Evolutionary conservation across 1,139 yeast species (phyloP).

Genomic region (Kodamaea suecica): DNA sequence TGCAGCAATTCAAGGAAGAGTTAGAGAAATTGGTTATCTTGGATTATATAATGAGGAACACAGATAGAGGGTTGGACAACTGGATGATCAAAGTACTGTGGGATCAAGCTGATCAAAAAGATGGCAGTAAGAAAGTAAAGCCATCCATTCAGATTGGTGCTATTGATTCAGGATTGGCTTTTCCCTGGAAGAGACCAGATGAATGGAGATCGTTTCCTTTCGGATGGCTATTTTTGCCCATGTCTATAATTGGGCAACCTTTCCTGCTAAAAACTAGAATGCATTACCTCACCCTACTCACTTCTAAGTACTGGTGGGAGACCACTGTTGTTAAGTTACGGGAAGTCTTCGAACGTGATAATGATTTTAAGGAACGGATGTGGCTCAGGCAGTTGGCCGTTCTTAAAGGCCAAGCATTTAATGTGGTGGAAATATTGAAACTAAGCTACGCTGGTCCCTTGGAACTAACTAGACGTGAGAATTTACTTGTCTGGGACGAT

Average conservation of each 20-base stretch:
- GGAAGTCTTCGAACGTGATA: constrained; percentile 49
- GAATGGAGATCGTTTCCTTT: constrained; percentile 80
- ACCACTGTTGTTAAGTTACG: constrained; percentile 48
- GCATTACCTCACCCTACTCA: constrained; percentile 57
- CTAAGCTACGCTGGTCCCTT: constrained; percentile 61
- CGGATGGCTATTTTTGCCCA: constrained; percentile 74
- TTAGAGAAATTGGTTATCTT: constrained; percentile 67
- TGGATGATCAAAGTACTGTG: constrained; percentile 71
- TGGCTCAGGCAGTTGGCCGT: constrained; percentile 70
- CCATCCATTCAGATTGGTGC: constrained; percentile 64
- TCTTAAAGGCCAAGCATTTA: constrained; percentile 75
- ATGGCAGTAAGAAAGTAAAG: too few species aligned
- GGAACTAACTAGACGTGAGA: constrained; percentile 59
- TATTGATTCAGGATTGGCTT: constrained; percentile 72
- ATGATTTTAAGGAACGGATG: constrained; percentile 63
- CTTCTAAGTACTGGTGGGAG: constrained; percentile 73
- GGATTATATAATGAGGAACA: constrained; percentile 71
- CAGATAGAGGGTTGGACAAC: constrained; percentile 72
- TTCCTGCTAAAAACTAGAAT: constrained; percentile 54
- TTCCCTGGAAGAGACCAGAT: constrained; percentile 83
- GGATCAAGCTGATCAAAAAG: constrained; percentile 20
- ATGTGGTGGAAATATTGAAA: constrained; percentile 65
- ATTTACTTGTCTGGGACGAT: constrained; percentile 61
- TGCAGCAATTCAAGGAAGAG: constrained; percentile 57
- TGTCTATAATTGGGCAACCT: constrained; percentile 64